Percentiles rank a stretch among this genome's conserved stretches.
phyloP scores from a whole-genome alignment of 176 grass and related monocot genomes.

The Aegilops bicornis region DNA sequence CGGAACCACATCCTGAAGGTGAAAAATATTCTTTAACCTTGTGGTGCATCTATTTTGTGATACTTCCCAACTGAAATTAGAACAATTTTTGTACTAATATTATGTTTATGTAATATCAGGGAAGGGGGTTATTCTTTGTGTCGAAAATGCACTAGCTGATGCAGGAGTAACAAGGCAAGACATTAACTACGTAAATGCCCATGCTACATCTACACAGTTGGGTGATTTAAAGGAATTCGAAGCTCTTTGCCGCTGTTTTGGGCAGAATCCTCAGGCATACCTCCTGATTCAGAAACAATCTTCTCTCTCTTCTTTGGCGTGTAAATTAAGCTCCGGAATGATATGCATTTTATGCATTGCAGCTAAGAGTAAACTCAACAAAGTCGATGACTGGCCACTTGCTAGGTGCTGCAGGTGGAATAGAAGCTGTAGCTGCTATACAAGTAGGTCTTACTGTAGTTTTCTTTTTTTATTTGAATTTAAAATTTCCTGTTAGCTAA shows the following conservation, averaged over 20 bases:
- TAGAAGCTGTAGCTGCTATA: conserved; percentile 91
- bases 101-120: conserved; percentile 54
- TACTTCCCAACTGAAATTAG: conserved; percentile 15
- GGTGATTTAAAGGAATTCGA: conserved; percentile 98
- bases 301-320: background rate
- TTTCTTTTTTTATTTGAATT: background rate
- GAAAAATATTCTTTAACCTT: conserved; percentile 13
- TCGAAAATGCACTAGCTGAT: conserved; percentile 87
- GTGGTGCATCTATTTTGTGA: conserved; percentile 11
- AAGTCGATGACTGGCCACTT: conserved; percentile 99
- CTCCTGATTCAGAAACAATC: conserved; percentile 31
- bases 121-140: conserved; percentile 89
- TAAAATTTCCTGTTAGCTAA: background rate
- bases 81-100: conserved; percentile 15
- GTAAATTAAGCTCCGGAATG: conserved; percentile 24
- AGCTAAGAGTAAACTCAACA: conserved; percentile 95
- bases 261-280: conserved; percentile 74
- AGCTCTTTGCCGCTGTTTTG: conserved; percentile 83
- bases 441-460: conserved; percentile 53
- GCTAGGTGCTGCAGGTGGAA: conserved; percentile 86
- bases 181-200: conserved; percentile 96
- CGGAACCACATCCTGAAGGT: conserved; percentile 98
- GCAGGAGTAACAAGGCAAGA: conserved; percentile 79
- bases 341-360: conserved; percentile 31
- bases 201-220: conserved; percentile 92